These are phyloP conservation scores for Phytophthora idaei DNA, from an alignment of 352 stramenopile species.

Conservation along the genomic window DNA sequence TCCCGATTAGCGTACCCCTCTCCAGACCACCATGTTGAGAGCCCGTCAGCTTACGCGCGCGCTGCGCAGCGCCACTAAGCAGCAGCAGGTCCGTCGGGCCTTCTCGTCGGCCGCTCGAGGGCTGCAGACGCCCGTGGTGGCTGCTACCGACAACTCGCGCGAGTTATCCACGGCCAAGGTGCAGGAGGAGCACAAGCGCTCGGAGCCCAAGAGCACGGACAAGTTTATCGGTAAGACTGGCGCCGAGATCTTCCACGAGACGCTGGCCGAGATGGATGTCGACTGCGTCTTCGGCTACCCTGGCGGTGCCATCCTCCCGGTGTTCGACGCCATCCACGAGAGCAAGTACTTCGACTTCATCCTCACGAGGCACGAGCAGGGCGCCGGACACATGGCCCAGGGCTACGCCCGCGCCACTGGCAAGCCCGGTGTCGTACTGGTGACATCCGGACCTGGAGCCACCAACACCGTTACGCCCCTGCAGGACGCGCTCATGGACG, in stretches of 20 bases:
- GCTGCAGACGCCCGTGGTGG: constrained; percentile 18
- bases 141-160: constrained; percentile 22
- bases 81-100: constrained; percentile 27
- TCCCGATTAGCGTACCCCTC: constrained; percentile 26
- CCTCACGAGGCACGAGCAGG: constrained; percentile 83
- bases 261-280: constrained; percentile 90
- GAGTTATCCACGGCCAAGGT: constrained; percentile 45
- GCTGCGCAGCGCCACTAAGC: constrained; percentile 37
- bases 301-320: constrained; percentile 92
- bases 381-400: constrained; percentile 87
- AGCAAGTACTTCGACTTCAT: constrained; percentile 85
- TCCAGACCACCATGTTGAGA: constrained; percentile 42
- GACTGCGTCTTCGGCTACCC: constrained; percentile 95
- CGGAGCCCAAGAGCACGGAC: constrained; percentile 65
- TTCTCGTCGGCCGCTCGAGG: constrained; percentile 34
- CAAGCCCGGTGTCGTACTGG: constrained; percentile 92
- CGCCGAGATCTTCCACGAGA: constrained; percentile 95
- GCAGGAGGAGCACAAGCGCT: constrained; percentile 42
- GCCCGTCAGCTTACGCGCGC: constrained; percentile 51
- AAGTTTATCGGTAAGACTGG: constrained; percentile 92
- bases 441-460: constrained; percentile 92
- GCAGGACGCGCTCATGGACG: constrained; percentile 95
- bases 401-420: constrained; percentile 83
- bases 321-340: constrained; percentile 95
- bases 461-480: constrained; percentile 95